A percentile compares a stretch with the other conserved stretches of the same genome.
phyloP scores from a whole-genome alignment of 805 yeast genomes.

The Candida parachauliodes region DNA sequence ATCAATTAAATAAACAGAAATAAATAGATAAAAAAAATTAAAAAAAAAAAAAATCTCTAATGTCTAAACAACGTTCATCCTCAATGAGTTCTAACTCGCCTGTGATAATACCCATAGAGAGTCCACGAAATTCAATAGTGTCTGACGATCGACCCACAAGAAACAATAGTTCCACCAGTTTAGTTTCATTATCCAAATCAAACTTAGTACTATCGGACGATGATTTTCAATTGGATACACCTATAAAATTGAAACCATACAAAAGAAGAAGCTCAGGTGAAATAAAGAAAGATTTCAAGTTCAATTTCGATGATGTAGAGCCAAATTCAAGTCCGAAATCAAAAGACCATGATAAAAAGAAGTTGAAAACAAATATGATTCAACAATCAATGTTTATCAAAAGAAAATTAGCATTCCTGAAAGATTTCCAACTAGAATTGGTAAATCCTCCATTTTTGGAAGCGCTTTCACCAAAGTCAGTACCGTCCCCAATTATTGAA shows the following conservation, averaged over 20 bases:
- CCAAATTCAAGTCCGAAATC: neutral
- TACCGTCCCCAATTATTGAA: conserved; percentile 15
- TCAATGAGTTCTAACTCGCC: conserved; percentile 20
- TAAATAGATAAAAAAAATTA: neutral
- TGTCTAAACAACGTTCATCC: conserved; percentile 27
- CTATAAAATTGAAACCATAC: conserved; percentile 15
- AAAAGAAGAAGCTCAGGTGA: conserved; percentile 10
- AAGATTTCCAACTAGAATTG: conserved; percentile 39
- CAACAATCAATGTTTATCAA: conserved; percentile 27
- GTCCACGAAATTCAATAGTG: conserved; percentile 39
- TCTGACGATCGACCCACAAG: conserved; percentile 36
- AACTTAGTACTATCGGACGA: conserved; percentile 33
- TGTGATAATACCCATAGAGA: conserved; percentile 13
- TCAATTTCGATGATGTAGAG: conserved; percentile 15
- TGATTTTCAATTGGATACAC: conserved; percentile 30
- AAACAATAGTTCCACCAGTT: conserved; percentile 29
- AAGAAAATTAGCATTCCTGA: conserved; percentile 29
- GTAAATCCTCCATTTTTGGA: conserved; percentile 7
- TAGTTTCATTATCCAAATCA: conserved; percentile 10
- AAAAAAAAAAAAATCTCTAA: conserved; percentile 1
- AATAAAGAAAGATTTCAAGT: conserved; percentile 21
- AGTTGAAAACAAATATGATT: conserved; percentile 14
- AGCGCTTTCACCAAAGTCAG: conserved; percentile 7
- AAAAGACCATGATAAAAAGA: conserved; percentile 9
- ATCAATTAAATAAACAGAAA: conserved; percentile 35